Conservation (phyloP, 2,329 filamentous ascomycete genomes). For the Ophiostoma sp. region DNA sequence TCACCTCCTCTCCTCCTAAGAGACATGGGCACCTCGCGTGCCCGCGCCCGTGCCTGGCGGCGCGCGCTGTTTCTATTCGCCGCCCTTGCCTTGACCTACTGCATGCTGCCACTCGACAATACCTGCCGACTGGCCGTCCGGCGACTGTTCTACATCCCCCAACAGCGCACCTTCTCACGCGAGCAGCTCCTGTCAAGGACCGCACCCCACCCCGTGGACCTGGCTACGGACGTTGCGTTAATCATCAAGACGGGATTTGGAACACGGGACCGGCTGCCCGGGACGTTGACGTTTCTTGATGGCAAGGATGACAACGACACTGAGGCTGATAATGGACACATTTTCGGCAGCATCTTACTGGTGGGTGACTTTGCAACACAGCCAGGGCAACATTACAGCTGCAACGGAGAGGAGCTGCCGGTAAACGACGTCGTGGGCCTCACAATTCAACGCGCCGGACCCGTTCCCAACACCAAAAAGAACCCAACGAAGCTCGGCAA, state of each 20-base stretch:
- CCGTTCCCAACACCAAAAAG: neutral
- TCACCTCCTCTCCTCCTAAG: neutral
- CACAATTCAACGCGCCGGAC: neutral
- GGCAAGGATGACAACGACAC: neutral
- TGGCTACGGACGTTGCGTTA: neutral
- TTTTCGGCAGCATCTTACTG: neutral
- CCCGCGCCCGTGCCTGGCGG: constrained; percentile 4
- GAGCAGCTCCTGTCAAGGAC: neutral
- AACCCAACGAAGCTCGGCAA: neutral
- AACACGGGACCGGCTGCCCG: neutral
- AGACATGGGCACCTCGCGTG: neutral
- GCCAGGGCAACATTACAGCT: neutral
- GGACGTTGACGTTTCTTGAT: neutral
- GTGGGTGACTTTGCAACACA: constrained; percentile 1
- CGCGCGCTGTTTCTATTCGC: neutral
- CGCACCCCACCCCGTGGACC: neutral
- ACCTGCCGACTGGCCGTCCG: neutral
- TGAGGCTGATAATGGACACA: too few relatives aligned
- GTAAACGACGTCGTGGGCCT: neutral
- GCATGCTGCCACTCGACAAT: neutral
- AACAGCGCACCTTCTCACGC: neutral
- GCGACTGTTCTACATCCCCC: neutral
- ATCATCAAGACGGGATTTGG: constrained; percentile 16
- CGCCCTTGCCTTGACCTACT: neutral
- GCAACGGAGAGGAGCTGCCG: neutral